Base-by-base conservation (phyloP, 192 early-diverging fungal species). In the Backusella australiensis region DNA sequence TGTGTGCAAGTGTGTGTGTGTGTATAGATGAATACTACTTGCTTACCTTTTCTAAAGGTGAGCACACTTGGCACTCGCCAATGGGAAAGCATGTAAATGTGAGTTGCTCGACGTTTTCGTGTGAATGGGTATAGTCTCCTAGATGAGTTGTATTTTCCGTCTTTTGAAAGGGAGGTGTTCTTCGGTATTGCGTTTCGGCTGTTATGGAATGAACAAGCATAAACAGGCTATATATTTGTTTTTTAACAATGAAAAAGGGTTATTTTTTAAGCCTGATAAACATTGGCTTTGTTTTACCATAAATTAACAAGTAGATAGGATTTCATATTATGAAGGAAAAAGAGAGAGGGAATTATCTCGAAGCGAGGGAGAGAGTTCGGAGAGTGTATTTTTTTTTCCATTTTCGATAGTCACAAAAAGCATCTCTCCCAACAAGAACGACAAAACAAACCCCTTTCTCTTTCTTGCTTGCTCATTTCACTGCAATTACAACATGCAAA, bases 51-150 rank as follows among this genome's bases (percentile, higher is more conserved):
- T 83, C 82, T 34, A 83, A 46, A 35, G 79, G 72, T 1, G 68
- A 75, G 23, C 82, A 83, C 7, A 77, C 75, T 41, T 78, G 71
- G 59, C 82, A 83, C 53, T 83, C 75, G 11, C 82, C 82, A 34
- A 80, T 59, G 15, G 80, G 65, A 36, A 71, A 15, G 42, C 80
- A 81, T 34, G 76, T 74, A 67, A 71, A 81, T n/a, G 78, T 74
- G 6, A 73, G 32, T 59, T 73, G 74, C 21, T 79, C 49, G 23
- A 79, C 39, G 11, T 56, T 70, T 34, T 79, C 67, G 59, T 79
- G 78, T 23, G 78, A 79, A 42, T 79, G 78, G 19, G 78, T 79
- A 65, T 79, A 79, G 46, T 79, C 53, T 7, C 78, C 73, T 29
- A 79, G 71, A 63, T 69, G 52, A 6, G 44, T 41, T 26, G 71